phyloP scores from a whole-genome alignment of 1,284 basidiomycete species.

The Cryptococcus sp. region DNA sequence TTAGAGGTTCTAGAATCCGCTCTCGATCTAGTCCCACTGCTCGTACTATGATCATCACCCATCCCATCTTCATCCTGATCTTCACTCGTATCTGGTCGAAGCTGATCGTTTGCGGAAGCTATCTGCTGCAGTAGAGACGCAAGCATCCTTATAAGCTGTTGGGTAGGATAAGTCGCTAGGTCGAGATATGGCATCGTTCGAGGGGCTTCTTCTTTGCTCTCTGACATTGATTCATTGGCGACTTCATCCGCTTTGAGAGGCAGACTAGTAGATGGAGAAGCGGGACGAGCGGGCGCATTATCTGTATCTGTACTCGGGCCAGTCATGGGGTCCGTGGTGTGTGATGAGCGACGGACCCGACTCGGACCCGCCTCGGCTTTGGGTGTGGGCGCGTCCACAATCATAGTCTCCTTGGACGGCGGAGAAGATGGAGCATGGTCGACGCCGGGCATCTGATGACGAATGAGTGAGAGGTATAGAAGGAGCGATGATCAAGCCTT shows the following conservation, averaged over 20 bases:
- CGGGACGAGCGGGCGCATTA: neutral
- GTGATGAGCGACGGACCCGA: neutral
- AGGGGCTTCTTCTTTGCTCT: conserved; percentile 1
- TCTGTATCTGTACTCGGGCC: neutral
- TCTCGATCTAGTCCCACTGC: neutral
- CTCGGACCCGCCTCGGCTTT: neutral
- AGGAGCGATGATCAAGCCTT: too few relatives aligned
- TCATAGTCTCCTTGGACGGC: too few relatives aligned
- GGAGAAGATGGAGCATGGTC: too few relatives aligned
- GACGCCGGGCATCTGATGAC: too few relatives aligned
- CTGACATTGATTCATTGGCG: neutral
- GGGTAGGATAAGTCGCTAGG: conserved; percentile 54
- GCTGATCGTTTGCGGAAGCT: conserved; percentile 78
- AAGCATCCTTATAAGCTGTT: conserved; percentile 76
- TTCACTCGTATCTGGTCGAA: conserved; percentile 42
- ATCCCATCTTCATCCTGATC: conserved; percentile 11
- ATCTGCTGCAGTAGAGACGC: conserved; percentile 87
- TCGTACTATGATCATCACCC: neutral
- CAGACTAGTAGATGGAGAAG: neutral
- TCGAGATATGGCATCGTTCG: conserved; percentile 49
- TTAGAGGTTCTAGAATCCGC: too few relatives aligned
- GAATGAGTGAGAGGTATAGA: too few relatives aligned
- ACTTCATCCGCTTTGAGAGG: neutral
- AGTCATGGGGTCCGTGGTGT: neutral
- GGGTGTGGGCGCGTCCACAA: too few relatives aligned